Conservation (phyloP, 2,329 filamentous ascomycete species). For the Seiridium cupressi region DNA sequence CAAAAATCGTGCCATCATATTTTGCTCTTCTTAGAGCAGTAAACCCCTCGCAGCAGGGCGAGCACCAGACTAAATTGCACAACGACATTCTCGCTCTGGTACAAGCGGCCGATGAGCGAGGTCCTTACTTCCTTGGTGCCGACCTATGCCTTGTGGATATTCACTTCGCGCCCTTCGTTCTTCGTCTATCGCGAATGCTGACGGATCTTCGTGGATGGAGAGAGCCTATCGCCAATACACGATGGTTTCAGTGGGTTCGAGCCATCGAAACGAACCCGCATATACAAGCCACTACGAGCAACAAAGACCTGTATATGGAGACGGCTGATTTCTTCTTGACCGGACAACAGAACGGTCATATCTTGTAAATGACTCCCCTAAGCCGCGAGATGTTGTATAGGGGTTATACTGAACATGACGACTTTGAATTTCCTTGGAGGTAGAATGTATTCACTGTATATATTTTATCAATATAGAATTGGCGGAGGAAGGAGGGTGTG, state of each 20-base stretch:
- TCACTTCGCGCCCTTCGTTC: slow-evolving; percentile 72
- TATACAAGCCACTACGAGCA: slow-evolving; percentile 66
- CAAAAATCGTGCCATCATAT: slow-evolving; percentile 73
- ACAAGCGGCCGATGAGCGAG: slow-evolving; percentile 49
- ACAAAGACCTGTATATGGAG: slow-evolving; percentile 48
- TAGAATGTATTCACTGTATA: not conserved
- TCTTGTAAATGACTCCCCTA: not conserved
- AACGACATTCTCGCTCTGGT: slow-evolving; percentile 55
- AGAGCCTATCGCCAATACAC: slow-evolving; percentile 57
- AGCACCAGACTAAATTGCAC: slow-evolving; percentile 60
- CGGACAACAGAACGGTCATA: slow-evolving; percentile 1
- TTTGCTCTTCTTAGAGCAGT: slow-evolving; percentile 70
- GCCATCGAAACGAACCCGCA: slow-evolving; percentile 65
- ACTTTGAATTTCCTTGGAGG: not conserved
- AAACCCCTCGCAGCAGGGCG: slow-evolving; percentile 55
- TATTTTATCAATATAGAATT: not conserved
- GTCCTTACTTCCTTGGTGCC: slow-evolving; percentile 66
- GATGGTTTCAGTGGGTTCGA: slow-evolving; percentile 69
- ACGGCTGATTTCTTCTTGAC: slow-evolving; percentile 53
- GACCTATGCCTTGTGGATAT: slow-evolving; percentile 65
- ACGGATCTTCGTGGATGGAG: slow-evolving; percentile 66
- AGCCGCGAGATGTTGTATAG: not conserved
- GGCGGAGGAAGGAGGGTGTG: not conserved
- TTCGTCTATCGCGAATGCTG: slow-evolving; percentile 66
- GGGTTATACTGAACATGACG: not conserved